Evolutionary conservation across 768 basidiomycete species (phyloP).

Genomic region (Clavulina sp.): DNA sequence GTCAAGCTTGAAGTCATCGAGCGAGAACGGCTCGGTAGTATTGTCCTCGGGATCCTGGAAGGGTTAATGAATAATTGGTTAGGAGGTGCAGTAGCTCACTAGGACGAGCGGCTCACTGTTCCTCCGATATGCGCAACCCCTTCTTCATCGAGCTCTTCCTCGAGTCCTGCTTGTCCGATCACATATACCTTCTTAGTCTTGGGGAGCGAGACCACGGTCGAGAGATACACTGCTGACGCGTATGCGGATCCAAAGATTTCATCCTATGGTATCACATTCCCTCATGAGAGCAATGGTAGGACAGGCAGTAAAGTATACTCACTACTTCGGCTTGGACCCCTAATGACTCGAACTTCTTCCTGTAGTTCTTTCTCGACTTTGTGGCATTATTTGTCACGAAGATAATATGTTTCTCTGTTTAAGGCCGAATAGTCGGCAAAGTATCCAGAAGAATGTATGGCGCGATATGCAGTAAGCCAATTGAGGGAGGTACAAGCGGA

Average conservation of each 20-base stretch:
- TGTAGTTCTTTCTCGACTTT: conserved; percentile 78
- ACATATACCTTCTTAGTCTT: conserved; percentile 91
- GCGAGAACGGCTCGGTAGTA: conserved; percentile 48
- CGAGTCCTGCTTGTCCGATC: conserved; percentile 78
- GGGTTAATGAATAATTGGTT: background rate
- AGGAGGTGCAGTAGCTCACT: background rate
- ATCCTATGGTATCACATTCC: no score
- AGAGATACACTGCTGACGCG: conserved; percentile 67
- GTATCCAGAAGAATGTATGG: no score
- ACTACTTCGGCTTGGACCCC: conserved; percentile 75
- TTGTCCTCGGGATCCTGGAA: conserved; percentile 68
- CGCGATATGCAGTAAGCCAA: background rate
- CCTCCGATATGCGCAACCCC: conserved; percentile 70
- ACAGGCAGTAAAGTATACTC: conserved; percentile 18
- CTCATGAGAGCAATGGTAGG: background rate
- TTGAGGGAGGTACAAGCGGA: conserved; percentile 1
- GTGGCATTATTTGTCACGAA: conserved; percentile 98
- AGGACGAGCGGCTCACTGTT: conserved; percentile 35
- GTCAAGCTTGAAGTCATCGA: conserved; percentile 53
- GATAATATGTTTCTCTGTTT: conserved; percentile 57
- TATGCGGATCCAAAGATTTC: conserved; percentile 96
- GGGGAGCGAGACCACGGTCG: conserved; percentile 74
- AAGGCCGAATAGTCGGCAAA: background rate
- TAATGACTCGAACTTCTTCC: conserved; percentile 78
- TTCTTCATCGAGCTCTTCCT: conserved; percentile 83